Evolutionary conservation across 78 protist genomes (phyloP), one percentile per base, ranked within the genome.

Genomic region (Pigoraptor vietnamica): DNA sequence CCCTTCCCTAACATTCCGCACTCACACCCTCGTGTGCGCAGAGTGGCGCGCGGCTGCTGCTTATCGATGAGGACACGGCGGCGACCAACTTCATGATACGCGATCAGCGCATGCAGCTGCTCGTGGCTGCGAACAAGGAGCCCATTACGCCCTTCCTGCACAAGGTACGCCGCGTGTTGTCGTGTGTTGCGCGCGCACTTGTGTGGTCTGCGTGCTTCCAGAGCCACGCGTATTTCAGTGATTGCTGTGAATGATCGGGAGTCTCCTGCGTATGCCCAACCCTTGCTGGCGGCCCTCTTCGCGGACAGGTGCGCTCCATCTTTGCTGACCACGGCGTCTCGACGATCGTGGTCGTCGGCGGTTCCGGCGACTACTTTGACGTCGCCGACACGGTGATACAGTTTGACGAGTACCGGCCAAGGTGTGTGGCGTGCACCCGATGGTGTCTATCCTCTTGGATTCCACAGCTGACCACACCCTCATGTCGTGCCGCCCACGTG

Each of bases 61-160:
- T 95, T 48, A 29, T 95, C 35, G 96, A 95, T 55, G 96, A 95
- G 83, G 96, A 95, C 90, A 93, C 94, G 37, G 81, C 89, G 39
- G 96, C 96, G 36, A 93, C 96, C 84, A 95, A 95, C 93, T 95
- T 95, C 86, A 89, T 95, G 96, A 40, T 93, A 67, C 91, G 96
- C 38, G 94, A 91, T 81, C 10, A 0, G 56, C 40, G 84, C 24
- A 93, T 95, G 96, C 79, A 0, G 86, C 23, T 21, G 89, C 91
- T 95, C 37, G 95, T 95, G 33, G 0, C 86, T 6, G 0, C 36
- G 37, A 91, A 90, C 39, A 21, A 33, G 36, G 96, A 95, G 87
- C 96, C 96, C 56, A 93, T 95, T 86, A 89, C 92, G 2, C 95
- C 96, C 23, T 93, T 95, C 91, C 87, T 88, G 79, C 38, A 21